Conservation (phyloP, 2,329 filamentous ascomycete genomes). For the Byssoonygena ceratinophila region DNA sequence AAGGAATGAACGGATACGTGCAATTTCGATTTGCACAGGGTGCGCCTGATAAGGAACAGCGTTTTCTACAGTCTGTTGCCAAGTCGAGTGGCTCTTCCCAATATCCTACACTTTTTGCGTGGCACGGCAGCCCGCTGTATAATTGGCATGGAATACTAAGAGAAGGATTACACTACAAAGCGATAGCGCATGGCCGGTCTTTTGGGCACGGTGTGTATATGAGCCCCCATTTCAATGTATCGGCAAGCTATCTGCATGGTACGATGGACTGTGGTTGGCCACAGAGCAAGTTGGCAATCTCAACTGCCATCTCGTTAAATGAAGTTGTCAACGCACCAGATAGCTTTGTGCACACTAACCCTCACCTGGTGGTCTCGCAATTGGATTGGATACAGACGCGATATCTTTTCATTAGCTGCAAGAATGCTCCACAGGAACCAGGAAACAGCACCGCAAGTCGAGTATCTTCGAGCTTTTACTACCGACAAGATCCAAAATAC, state of each 20-base stretch:
- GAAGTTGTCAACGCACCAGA: slow-evolving; percentile 69
- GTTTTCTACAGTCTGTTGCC: slow-evolving; percentile 56
- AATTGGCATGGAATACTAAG: slow-evolving; percentile 92
- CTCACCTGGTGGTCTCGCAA: slow-evolving; percentile 62
- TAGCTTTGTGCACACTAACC: slow-evolving; percentile 46
- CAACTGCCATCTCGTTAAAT: slow-evolving; percentile 59
- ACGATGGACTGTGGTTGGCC: slow-evolving; percentile 46
- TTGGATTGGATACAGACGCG: slow-evolving; percentile 83
- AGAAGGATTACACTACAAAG: slow-evolving; percentile 64
- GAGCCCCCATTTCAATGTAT: slow-evolving; percentile 49
- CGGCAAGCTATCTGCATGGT: slow-evolving; percentile 40
- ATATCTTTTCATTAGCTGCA: slow-evolving; percentile 58
- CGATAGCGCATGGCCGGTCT: slow-evolving; percentile 53
- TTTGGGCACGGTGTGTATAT: slow-evolving; percentile 78
- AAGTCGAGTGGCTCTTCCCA: slow-evolving; percentile 29
- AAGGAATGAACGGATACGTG: slow-evolving; percentile 55
- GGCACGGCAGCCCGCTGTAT: slow-evolving; percentile 64
- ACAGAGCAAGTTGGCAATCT: slow-evolving; percentile 53
- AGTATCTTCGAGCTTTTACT: slow-evolving; percentile 17
- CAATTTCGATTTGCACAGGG: slow-evolving; percentile 86
- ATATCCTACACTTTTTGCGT: slow-evolving; percentile 68
- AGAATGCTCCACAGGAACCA: not conserved
- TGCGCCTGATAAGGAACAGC: slow-evolving; percentile 72
- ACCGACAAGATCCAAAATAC: slow-evolving; percentile 30
- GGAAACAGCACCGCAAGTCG: not conserved